Conservation (phyloP, 1,284 basidiomycete genomes). For the Wallemia ichthyophaga region DNA sequence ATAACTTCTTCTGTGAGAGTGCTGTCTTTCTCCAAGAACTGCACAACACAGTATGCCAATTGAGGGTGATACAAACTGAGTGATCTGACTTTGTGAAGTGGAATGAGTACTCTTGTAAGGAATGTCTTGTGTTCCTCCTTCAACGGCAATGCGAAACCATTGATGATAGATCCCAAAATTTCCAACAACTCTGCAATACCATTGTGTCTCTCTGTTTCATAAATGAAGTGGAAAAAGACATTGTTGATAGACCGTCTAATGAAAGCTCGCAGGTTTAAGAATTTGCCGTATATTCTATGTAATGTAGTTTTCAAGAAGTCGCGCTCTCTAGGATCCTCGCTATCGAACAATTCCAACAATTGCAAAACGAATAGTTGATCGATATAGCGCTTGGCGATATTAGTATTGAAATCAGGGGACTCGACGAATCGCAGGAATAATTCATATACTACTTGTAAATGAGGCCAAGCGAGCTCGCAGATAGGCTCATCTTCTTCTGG, state of each 20-base stretch:
- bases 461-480: slow-evolving; percentile 95
- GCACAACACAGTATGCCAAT: slow-evolving; percentile 93
- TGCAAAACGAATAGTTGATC: slow-evolving; percentile 89
- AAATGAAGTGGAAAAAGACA: slow-evolving; percentile 96
- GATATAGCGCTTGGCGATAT: slow-evolving; percentile 87
- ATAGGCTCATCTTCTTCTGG: slow-evolving; percentile 99
- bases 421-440: slow-evolving; percentile 99
- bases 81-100: slow-evolving; percentile 91
- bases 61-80: slow-evolving; percentile 93
- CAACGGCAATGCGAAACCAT: slow-evolving; percentile 88
- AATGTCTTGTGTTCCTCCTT: slow-evolving; percentile 99
- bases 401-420: slow-evolving; percentile 92
- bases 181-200: slow-evolving; percentile 95
- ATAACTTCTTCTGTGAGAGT: slow-evolving; percentile 81
- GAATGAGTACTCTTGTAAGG: slow-evolving; percentile 79
- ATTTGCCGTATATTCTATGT: slow-evolving; percentile 98
- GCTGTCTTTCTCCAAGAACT: slow-evolving; percentile 93
- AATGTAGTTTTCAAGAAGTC: slow-evolving; percentile 98
- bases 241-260: slow-evolving; percentile 98
- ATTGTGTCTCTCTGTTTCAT: slow-evolving; percentile 96
- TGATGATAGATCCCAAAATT: slow-evolving; percentile 97
- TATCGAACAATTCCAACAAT: slow-evolving; percentile 92
- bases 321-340: slow-evolving; percentile 91
- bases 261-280: slow-evolving; percentile 91
- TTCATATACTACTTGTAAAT: slow-evolving; percentile 97